These are phyloP conservation scores for Cystofilobasidium capitatum DNA, from an alignment of 768 basidiomycete species.

Conservation along the genomic window DNA sequence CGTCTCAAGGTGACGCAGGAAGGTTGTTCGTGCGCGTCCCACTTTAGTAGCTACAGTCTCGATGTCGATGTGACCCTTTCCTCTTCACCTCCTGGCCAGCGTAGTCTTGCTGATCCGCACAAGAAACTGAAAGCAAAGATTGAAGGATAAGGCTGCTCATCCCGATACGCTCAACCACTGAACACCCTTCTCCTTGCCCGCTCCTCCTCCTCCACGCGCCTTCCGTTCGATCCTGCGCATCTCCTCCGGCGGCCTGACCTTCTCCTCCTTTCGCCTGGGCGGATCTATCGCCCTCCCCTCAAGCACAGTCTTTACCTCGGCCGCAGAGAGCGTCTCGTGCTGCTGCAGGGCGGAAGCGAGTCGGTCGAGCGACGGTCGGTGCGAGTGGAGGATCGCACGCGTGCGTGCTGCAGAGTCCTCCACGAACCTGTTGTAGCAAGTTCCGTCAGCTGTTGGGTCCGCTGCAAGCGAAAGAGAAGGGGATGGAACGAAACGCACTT, in stretches of 20 bases:
- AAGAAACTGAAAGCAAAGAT: too few species aligned
- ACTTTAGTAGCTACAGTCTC: too few species aligned
- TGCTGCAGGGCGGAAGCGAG: constrained; percentile 17
- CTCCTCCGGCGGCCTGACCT: neutral
- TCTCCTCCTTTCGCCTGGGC: neutral
- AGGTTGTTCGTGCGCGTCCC: too few species aligned
- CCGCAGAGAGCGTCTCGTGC: constrained; percentile 22
- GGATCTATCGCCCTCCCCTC: neutral
- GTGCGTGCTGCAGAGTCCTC: constrained; percentile 1
- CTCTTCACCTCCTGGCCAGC: too few species aligned
- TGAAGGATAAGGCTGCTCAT: neutral
- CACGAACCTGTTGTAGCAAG: neutral
- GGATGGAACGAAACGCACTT: neutral
- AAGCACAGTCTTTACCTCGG: constrained; percentile 10
- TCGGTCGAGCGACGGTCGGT: constrained; percentile 15
- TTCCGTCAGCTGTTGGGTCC: neutral
- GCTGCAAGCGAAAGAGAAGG: neutral
- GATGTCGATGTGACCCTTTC: too few species aligned
- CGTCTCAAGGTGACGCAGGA: too few species aligned
- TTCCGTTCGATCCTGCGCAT: neutral
- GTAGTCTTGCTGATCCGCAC: too few species aligned
- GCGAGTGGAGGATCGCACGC: constrained; percentile 1
- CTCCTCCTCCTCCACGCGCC: neutral
- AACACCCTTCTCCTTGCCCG: neutral
- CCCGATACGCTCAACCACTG: neutral